Evolutionary conservation across 441 rosid genomes (phyloP), one percentile per base, ranked within the genome.

Genomic region (Geranium incanum): DNA sequence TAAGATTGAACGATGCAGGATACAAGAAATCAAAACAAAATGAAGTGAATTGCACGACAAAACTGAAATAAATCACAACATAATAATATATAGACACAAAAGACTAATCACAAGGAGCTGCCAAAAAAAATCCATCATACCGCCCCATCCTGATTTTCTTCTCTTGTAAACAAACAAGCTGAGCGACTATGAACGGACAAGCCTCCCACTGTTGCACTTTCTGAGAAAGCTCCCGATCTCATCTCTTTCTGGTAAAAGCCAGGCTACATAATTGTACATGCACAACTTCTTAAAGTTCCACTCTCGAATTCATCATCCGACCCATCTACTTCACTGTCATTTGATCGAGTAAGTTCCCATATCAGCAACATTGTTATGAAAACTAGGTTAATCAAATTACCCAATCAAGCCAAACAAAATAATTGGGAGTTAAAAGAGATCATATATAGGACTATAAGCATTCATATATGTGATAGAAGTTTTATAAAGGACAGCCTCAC

Each of bases 211-310:
- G 76, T 55, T 55, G 65, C 21, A 66, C n/a, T 1, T 52, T 70
- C 55, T 65, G 33, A 15, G 59, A 70, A 38, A 75, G 39, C 70
- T 38, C 21, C 70, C 59, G 71, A 74, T 70, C 64, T 0, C 37
- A 3, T 36, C 66, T 50, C 38, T 36, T 33, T 71, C 48, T 37
- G 7, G 19, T 52, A 50, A 69, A 48, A 64, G 57, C 69, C 67
- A 13, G 43, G 75, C 81, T 84, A 95, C 97, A 95, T 95, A 78
- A 95, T 84, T 70, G 84, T 80, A 78, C 99, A 95, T 15, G 87
- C 81, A 81, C 97, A 92, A 65, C 86, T 87, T 83, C 86, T 84
- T 75, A 86, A 91, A 12, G 70, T 84, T 77, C 89, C 87, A 71
- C 77, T 72, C 50, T 90, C 83, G 11, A 85, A 81, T 80, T 92